Conservation (phyloP, 2,329 filamentous ascomycete genomes). For the Neonectria punicea region DNA sequence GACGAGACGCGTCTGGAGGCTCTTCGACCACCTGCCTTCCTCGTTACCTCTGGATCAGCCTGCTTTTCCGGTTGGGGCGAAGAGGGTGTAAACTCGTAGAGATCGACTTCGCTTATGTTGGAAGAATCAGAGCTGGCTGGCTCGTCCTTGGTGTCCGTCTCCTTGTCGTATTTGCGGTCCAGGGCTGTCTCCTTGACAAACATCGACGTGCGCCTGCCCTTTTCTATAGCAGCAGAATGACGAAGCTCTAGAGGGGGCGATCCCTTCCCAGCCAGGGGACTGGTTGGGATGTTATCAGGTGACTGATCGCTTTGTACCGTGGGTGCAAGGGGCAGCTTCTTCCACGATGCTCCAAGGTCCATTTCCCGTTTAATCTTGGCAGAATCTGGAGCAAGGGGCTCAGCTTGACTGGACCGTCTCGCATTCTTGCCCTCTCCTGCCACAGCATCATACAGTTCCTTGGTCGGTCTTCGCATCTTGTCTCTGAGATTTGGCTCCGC, state of each 20-base stretch:
- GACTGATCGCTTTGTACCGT: slow-evolving; percentile 12
- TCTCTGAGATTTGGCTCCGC: slow-evolving; percentile 83
- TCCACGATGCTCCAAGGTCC: slow-evolving; percentile 45
- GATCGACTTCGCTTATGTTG: slow-evolving; percentile 52
- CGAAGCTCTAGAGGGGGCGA: slow-evolving; percentile 43
- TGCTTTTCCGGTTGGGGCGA: slow-evolving; percentile 54
- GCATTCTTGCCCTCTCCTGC: slow-evolving; percentile 68
- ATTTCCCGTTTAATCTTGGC: slow-evolving; percentile 49
- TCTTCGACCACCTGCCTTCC: slow-evolving; percentile 46
- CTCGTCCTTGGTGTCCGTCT: slow-evolving; percentile 28
- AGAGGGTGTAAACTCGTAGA: slow-evolving; percentile 65
- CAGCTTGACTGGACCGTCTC: slow-evolving; percentile 53
- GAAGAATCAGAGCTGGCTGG: slow-evolving; percentile 34
- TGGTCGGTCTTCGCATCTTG: slow-evolving; percentile 85
- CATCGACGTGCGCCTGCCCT: slow-evolving; percentile 54
- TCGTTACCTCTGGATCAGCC: slow-evolving; percentile 36
- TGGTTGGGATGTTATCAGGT: slow-evolving; percentile 45
- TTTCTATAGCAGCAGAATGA: slow-evolving; percentile 50
- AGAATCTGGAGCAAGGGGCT: slow-evolving; percentile 40
- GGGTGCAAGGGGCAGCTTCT: slow-evolving; percentile 40
- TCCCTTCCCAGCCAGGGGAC: slow-evolving; percentile 56
- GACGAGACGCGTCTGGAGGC: slow-evolving; percentile 54
- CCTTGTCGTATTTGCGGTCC: slow-evolving; percentile 23
- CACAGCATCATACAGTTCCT: slow-evolving; percentile 80
- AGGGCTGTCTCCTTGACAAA: slow-evolving; percentile 29